These are phyloP conservation scores for Rhododendron ferrugineum DNA, from an alignment of 148 eudicot species.

Conservation along the genomic window DNA sequence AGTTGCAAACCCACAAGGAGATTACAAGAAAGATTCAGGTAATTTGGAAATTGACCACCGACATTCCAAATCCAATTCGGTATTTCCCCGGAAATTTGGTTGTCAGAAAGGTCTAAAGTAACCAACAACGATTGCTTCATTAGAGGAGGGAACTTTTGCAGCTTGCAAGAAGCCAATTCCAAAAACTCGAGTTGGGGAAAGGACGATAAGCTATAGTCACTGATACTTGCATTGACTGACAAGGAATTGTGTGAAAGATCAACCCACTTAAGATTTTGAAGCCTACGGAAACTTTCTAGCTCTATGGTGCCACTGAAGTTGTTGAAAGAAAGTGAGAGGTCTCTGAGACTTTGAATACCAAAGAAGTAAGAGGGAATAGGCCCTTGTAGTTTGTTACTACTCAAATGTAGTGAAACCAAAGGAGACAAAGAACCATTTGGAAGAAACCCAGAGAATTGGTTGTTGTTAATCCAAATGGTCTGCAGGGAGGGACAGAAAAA, in stretches of 20 bases:
- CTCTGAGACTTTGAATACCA: conserved; percentile 8
- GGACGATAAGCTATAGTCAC: no score
- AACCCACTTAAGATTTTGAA: conserved; percentile 11
- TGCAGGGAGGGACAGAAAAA: conserved; percentile 26
- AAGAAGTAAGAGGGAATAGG: conserved; percentile 22
- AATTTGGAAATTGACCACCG: not conserved
- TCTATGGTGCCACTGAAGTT: not conserved
- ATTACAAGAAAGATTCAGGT: conserved; percentile 42
- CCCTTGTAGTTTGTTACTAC: no score
- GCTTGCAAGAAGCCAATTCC: no score
- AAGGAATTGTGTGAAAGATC: no score
- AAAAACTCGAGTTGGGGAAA: no score
- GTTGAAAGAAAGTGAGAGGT: conserved; percentile 28
- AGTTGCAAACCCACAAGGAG: conserved; percentile 19
- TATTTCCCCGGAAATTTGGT: conserved; percentile 27
- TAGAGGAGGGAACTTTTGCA: conserved; percentile 21
- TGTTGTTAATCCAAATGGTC: conserved; percentile 18
- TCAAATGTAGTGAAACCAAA: no score
- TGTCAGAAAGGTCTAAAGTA: conserved; percentile 30
- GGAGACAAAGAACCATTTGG: no score
- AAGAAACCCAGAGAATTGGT: no score
- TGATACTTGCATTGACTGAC: no score
- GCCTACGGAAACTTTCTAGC: no score
- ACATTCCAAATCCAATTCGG: conserved; percentile 39
- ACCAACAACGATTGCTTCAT: conserved; percentile 20